Evolutionary conservation across 441 rosid genomes (phyloP), one percentile per base, ranked within the genome.

Genomic region (Sinapis alba): DNA sequence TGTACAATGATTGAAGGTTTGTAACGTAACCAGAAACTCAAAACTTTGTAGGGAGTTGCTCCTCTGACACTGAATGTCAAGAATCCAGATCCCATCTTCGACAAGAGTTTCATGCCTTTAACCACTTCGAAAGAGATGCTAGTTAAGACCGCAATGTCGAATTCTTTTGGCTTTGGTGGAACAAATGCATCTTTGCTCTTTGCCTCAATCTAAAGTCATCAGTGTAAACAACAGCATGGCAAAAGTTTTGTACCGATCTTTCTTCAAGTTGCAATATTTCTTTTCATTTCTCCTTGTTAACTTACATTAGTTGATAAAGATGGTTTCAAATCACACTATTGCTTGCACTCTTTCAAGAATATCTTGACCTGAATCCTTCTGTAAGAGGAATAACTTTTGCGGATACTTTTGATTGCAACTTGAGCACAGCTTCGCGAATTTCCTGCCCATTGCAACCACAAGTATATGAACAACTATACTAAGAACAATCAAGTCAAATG

Each of bases 91-190:
- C 98, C 96, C 15, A 72, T 90, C 62, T 93, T 95, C 70, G 80
- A 78, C 24, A 81, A 83, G 16, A 68, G 53, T 27, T 93, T 91
- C 82, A 78, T 79, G 84, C 99, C 97, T 28, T 83, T 90, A 84
- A 83, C 82, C 26, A 76, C 82, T 66, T 90, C 96, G 0, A 89
- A 83, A 65, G 81, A 90, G 86, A 89, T 93, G 96, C 81, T 58
- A 7, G 23, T 93, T 78, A 71, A 80, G 75, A 92, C 87, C 10
- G 89, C 95, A 19, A 71, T 95, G 87, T 95, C 97, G 3, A 89
- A 91, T 79, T 92, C 97, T 30, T 95, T 95, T 63, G 99, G 93
- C 65, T 95, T 93, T 74, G 97, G 99, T 65, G 99, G 98, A 69
- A 90, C 98, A 51, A 93, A 95, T 76, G 90, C 97, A 23, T 93